These are phyloP conservation scores for Myxozyma kluyveri DNA, from an alignment of 805 yeast species.

Conservation along the genomic window DNA sequence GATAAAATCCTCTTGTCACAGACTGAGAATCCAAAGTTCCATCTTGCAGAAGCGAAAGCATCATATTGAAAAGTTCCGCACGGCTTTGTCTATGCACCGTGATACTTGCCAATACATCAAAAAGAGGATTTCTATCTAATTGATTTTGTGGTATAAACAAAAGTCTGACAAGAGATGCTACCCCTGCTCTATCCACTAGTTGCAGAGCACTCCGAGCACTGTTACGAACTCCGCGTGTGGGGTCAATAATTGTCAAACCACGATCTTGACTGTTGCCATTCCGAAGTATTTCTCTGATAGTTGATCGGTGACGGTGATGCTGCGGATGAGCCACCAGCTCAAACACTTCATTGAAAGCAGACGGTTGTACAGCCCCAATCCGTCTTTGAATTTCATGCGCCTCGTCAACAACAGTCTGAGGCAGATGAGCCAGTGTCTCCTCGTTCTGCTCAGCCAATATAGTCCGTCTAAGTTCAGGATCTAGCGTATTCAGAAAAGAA, in stretches of 20 bases:
- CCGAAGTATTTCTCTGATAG: no score
- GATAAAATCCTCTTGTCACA: slow-evolving; percentile 59
- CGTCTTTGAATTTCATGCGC: slow-evolving; percentile 34
- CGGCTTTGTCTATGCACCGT: slow-evolving; percentile 78
- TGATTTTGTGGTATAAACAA: slow-evolving; percentile 69
- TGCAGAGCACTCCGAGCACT: slow-evolving; percentile 50
- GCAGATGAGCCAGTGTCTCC: slow-evolving; percentile 34
- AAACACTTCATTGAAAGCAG: no score
- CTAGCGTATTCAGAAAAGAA: slow-evolving; percentile 36
- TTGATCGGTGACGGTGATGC: no score
- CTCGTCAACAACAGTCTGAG: slow-evolving; percentile 37
- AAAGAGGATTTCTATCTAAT: slow-evolving; percentile 57
- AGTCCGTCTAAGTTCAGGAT: slow-evolving; percentile 37
- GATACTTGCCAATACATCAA: slow-evolving; percentile 61
- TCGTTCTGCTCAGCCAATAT: slow-evolving; percentile 39
- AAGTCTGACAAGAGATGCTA: slow-evolving; percentile 68
- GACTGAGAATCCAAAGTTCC: slow-evolving; percentile 62
- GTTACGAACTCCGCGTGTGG: slow-evolving; percentile 39
- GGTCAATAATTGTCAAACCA: no score
- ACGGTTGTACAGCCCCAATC: not conserved
- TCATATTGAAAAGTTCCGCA: slow-evolving; percentile 64
- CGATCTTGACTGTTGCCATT: no score
- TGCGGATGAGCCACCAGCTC: no score
- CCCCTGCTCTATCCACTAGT: slow-evolving; percentile 70
- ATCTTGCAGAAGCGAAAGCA: slow-evolving; percentile 70